These are phyloP conservation scores for Ilyonectria sp. DNA, from an alignment of 2,329 filamentous ascomycete genomes.

Conservation along the genomic window DNA sequence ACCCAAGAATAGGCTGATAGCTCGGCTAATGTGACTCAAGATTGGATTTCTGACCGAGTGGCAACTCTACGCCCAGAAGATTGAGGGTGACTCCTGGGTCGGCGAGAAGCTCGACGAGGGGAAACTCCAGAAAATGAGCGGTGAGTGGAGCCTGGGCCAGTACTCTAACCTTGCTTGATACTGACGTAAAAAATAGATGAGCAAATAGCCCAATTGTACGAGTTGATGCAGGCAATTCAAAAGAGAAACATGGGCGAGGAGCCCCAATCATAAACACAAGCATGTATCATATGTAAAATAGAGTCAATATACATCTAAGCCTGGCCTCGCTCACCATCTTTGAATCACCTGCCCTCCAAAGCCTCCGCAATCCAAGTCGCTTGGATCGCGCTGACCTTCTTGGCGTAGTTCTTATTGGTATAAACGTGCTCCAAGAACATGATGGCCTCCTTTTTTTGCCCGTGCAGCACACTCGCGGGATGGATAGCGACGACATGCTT, in stretches of 20 bases:
- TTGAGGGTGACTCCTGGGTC: slow-evolving; percentile 90
- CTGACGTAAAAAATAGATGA: slow-evolving; percentile 73
- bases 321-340: slow-evolving; percentile 19
- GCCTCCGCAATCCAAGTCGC: slow-evolving; percentile 72
- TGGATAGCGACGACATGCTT: slow-evolving; percentile 75
- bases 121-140: slow-evolving; percentile 95
- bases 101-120: slow-evolving; percentile 86
- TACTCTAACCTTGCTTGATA: not conserved
- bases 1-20: not conserved
- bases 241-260: slow-evolving; percentile 52
- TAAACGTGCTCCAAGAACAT: slow-evolving; percentile 79
- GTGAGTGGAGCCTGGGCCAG: slow-evolving; percentile 63
- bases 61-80: slow-evolving; percentile 93
- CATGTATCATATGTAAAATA: slow-evolving; percentile 32
- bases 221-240: slow-evolving; percentile 88
- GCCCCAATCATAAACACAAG: slow-evolving; percentile 42
- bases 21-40: slow-evolving; percentile 60
- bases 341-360: slow-evolving; percentile 51
- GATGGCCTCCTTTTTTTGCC: slow-evolving; percentile 75
- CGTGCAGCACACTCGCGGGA: slow-evolving; percentile 74
- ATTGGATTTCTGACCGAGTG: slow-evolving; percentile 97
- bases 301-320: slow-evolving; percentile 34
- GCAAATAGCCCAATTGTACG: slow-evolving; percentile 93
- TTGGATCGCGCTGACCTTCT: slow-evolving; percentile 75
- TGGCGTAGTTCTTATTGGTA: slow-evolving; percentile 77